Conservation (phyloP, 2,329 filamentous ascomycete species). For the Paracoccidioides brasiliensis region DNA sequence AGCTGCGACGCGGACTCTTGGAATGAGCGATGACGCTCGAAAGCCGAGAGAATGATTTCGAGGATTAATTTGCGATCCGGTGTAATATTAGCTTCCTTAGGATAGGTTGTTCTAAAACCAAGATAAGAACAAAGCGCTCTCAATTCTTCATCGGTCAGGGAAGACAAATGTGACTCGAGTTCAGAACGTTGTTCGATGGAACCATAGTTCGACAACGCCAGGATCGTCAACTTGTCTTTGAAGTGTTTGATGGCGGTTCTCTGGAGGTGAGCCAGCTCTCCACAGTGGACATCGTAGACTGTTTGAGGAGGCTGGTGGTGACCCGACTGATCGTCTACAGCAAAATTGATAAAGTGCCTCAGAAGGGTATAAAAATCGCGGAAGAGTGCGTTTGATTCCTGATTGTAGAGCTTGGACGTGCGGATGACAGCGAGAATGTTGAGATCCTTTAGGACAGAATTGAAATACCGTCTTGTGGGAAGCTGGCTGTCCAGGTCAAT, state of each 20-base stretch:
- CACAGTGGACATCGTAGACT: constrained; percentile 69
- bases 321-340: constrained; percentile 82
- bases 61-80: constrained; percentile 36
- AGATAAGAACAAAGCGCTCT: constrained; percentile 54
- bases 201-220: constrained; percentile 85
- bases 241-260: constrained; percentile 66
- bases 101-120: constrained; percentile 71
- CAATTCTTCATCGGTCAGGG: constrained; percentile 63
- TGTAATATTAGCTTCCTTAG: constrained; percentile 55
- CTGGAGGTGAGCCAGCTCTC: constrained; percentile 64
- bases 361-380: constrained; percentile 71
- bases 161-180: constrained; percentile 59
- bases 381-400: constrained; percentile 61
- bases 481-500: constrained; percentile 86
- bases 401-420: constrained; percentile 64
- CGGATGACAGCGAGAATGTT: constrained; percentile 67
- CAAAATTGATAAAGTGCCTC: constrained; percentile 74
- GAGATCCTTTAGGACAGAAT: constrained; percentile 72
- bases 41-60: constrained; percentile 60
- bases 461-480: constrained; percentile 86
- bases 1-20: constrained; percentile 62
- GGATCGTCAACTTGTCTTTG: constrained; percentile 77
- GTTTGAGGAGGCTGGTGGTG: constrained; percentile 58
- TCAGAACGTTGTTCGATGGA: constrained; percentile 72
- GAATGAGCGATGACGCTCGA: constrained; percentile 69